phyloP scores from a whole-genome alignment of 2,329 filamentous ascomycete species.

The Cytospora paraplurivora region DNA sequence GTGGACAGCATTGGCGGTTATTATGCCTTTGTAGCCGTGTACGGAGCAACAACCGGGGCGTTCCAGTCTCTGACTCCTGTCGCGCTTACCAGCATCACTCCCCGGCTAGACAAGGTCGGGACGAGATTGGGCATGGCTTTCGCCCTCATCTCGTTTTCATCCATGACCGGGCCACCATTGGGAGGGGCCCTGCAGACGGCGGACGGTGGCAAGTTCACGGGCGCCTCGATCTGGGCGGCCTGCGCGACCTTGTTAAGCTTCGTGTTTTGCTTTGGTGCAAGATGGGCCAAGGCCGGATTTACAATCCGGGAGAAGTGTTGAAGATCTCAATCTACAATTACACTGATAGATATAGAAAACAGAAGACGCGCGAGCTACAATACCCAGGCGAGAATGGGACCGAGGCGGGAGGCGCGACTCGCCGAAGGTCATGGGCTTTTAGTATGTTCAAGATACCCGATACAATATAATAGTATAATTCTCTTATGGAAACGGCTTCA shows the following conservation, averaged over 20 bases:
- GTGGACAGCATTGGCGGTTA: conserved; percentile 35
- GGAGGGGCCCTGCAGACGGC: conserved; percentile 38
- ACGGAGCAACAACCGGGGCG: conserved; percentile 37
- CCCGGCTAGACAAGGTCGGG: conserved; percentile 38
- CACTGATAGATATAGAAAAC: background rate
- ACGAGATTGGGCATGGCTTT: conserved; percentile 41
- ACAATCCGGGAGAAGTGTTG: conserved; percentile 12
- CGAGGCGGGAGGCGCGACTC: too few species aligned
- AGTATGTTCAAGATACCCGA: too few species aligned
- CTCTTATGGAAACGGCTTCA: too few species aligned
- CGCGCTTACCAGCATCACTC: conserved; percentile 38
- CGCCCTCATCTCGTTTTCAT: conserved; percentile 35
- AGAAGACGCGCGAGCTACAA: background rate
- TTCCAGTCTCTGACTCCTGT: conserved; percentile 40
- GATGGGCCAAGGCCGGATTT: conserved; percentile 18
- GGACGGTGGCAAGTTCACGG: conserved; percentile 32
- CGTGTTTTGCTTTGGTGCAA: conserved; percentile 23
- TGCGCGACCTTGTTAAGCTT: conserved; percentile 32
- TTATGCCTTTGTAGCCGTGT: conserved; percentile 39
- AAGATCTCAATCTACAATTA: background rate
- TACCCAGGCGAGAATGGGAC: background rate
- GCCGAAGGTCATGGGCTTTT: too few species aligned
- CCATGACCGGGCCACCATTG: conserved; percentile 39
- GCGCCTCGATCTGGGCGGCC: conserved; percentile 38
- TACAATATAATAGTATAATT: too few species aligned